A percentile compares a stretch with the other conserved stretches of the same genome.
phyloP scores from a whole-genome alignment of 163 green algal species.

The Trebouxia gelatinosa region DNA sequence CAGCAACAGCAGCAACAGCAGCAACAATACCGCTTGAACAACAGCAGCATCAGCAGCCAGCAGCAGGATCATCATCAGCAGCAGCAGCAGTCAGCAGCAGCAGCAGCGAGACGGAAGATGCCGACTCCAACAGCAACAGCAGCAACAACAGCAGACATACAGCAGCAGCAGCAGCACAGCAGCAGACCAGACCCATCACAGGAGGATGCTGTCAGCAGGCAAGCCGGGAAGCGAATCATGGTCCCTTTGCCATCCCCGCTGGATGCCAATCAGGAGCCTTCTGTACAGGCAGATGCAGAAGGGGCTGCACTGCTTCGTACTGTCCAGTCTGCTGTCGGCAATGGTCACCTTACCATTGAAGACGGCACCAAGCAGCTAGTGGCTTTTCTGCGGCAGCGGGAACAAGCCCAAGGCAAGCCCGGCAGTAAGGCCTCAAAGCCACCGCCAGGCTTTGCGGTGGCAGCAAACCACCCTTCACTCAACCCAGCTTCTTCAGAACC shows the following conservation, averaged over 20 bases:
- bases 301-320: constrained; percentile 9
- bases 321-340: constrained; percentile 19
- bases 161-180: no score
- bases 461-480: not conserved
- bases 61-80: no score
- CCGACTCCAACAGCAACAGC: no score
- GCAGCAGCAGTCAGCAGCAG: no score
- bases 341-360: constrained; percentile 21
- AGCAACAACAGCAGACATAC: no score
- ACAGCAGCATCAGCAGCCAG: no score
- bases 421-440: not conserved
- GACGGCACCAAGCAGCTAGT: constrained; percentile 22
- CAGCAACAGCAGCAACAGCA: no score
- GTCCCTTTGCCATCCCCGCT: not conserved
- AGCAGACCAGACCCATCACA: no score
- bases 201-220: no score
- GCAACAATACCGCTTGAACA: no score
- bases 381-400: constrained; percentile 9
- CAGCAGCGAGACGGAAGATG: no score
- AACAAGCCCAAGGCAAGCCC: constrained; percentile 3
- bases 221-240: no score
- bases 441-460: constrained; percentile 13
- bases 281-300: constrained; percentile 11
- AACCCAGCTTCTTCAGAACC: not conserved
- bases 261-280: not conserved